Percentiles rank a stretch among this genome's conserved stretches.
Evolutionary conservation across 139 green algal species (phyloP).

Genomic region (Protoeuglena noctilucae): DNA sequence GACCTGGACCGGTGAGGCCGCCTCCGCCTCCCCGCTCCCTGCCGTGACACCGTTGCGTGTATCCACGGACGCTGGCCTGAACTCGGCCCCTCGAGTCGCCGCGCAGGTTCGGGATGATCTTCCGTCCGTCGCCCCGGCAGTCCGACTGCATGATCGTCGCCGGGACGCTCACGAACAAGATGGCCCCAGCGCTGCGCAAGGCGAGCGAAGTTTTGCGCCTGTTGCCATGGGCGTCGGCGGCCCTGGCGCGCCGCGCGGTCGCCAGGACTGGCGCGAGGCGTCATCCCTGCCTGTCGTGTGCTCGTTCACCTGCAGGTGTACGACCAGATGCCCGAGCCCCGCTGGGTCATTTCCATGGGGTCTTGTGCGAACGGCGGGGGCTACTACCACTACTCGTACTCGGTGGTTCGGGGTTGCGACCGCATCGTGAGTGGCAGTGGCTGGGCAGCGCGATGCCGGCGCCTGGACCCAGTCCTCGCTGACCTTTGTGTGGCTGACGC

Average conservation of each 20-base stretch:
- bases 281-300: too few relatives aligned
- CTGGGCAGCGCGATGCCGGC: too few relatives aligned
- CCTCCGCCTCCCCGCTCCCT: background rate
- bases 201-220: slow-evolving; percentile 44
- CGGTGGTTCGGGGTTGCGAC: slow-evolving; percentile 86
- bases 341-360: slow-evolving; percentile 94
- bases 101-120: slow-evolving; percentile 89
- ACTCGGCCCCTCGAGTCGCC: slow-evolving; percentile 13
- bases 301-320: too few relatives aligned
- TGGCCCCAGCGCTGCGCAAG: slow-evolving; percentile 90
- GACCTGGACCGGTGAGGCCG: slow-evolving; percentile 25
- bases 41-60: too few relatives aligned
- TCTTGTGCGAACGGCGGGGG: slow-evolving; percentile 88
- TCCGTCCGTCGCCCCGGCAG: slow-evolving; percentile 77
- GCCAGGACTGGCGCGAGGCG: too few relatives aligned
- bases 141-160: slow-evolving; percentile 94
- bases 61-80: too few relatives aligned
- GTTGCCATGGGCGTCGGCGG: background rate
- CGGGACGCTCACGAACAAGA: slow-evolving; percentile 95
- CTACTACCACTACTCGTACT: slow-evolving; percentile 94
- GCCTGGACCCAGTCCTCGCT: too few relatives aligned
- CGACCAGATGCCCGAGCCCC: slow-evolving; percentile 85
- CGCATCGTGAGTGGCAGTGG: too few relatives aligned
- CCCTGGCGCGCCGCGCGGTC: too few relatives aligned
- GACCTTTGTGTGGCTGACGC: background rate